Percentiles rank a stretch among this genome's conserved stretches.
These are phyloP conservation scores for Chaetothyriales sp. DNA, from an alignment of 2,329 filamentous ascomycete species.

Conservation along the genomic window DNA sequence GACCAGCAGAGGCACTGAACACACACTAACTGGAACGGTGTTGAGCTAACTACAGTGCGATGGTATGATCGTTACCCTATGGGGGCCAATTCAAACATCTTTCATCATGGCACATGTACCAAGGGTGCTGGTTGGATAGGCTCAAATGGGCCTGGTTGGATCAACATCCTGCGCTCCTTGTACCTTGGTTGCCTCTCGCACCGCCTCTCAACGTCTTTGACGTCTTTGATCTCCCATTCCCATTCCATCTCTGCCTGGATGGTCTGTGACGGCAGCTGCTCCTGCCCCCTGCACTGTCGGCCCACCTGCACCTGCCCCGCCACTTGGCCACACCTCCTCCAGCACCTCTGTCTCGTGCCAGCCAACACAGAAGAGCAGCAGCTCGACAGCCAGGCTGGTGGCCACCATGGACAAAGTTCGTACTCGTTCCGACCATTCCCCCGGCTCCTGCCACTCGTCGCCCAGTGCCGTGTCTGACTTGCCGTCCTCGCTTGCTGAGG, in stretches of 20 bases:
- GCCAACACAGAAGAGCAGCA: not conserved
- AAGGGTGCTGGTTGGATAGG: not conserved
- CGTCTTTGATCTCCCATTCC: too few relatives aligned
- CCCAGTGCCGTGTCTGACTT: constrained; percentile 19
- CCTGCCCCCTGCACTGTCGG: not conserved
- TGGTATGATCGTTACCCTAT: too few relatives aligned
- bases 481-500: constrained; percentile 11
- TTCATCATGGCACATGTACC: too few relatives aligned
- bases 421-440: constrained; percentile 3
- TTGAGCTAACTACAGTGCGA: not conserved
- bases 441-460: not conserved
- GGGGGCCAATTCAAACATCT: too few relatives aligned
- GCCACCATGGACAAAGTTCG: constrained; percentile 34
- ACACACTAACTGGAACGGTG: not conserved
- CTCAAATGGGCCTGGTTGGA: not conserved
- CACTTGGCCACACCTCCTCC: not conserved
- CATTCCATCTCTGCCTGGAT: not conserved
- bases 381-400: not conserved
- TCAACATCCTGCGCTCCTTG: not conserved
- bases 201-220: not conserved
- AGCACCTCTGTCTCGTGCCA: not conserved
- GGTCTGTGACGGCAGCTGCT: not conserved
- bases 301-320: not conserved
- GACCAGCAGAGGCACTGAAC: not conserved
- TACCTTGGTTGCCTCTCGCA: not conserved